Percentiles rank a stretch among this genome's conserved stretches.
These are phyloP conservation scores for Corynespora cassiicola DNA, from an alignment of 2,329 filamentous ascomycete genomes.

Conservation along the genomic window DNA sequence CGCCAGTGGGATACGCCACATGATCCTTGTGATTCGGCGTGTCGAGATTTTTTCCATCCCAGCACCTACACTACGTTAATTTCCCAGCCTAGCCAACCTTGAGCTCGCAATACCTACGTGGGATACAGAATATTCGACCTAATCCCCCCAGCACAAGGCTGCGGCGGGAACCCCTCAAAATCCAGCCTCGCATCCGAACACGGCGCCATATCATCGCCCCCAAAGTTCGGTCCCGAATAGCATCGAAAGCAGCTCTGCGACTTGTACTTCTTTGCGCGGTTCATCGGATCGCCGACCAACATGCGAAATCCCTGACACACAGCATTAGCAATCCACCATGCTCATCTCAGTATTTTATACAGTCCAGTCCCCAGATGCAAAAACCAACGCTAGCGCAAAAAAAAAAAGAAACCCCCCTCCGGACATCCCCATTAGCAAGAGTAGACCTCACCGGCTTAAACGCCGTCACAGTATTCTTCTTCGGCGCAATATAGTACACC, in stretches of 20 bases:
- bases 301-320: conserved; percentile 51
- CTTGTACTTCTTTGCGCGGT: conserved; percentile 20
- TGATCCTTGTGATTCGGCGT: conserved; percentile 58
- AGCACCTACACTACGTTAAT: too few relatives aligned
- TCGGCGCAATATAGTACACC: conserved; percentile 13
- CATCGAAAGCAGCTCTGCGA: conserved; percentile 52
- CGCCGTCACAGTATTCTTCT: conserved; percentile 12
- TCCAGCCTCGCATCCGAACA: conserved; percentile 24
- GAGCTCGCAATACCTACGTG: conserved; percentile 20
- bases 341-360: too few relatives aligned
- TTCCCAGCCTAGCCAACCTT: too few relatives aligned
- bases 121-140: conserved; percentile 27
- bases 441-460: conserved; percentile 11
- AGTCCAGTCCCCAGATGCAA: too few relatives aligned
- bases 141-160: conserved; percentile 23
- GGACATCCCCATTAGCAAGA: too few relatives aligned
- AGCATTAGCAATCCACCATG: conserved; percentile 7
- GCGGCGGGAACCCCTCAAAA: conserved; percentile 15
- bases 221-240: conserved; percentile 52
- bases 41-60: conserved; percentile 58
- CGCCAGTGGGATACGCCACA: conserved; percentile 47
- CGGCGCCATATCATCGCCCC: conserved; percentile 44
- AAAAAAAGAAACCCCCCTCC: too few relatives aligned
- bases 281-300: conserved; percentile 48
- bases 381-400: too few relatives aligned